Evolutionary conservation across 1,284 basidiomycete genomes (phyloP).

Genomic region (Trichosporon sp.): DNA sequence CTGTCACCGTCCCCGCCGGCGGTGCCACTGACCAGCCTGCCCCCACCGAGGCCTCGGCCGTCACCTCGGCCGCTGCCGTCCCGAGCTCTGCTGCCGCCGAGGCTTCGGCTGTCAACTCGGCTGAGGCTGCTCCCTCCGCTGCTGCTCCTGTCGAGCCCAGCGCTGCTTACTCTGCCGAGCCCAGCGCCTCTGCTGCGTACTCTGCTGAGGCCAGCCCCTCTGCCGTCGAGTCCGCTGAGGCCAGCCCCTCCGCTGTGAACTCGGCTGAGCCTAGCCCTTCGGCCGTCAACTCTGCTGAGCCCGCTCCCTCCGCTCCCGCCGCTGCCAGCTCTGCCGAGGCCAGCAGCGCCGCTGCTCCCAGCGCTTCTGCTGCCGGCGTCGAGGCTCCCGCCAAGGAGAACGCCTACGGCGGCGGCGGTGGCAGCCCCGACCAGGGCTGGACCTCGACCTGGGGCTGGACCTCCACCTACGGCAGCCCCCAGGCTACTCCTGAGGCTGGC

Average conservation of each 20-base stretch:
- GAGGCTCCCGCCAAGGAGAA: neutral
- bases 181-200: neutral
- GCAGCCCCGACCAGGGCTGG: neutral
- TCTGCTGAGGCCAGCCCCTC: neutral
- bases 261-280: neutral
- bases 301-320: neutral
- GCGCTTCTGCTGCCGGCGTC: neutral
- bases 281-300: neutral
- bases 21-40: neutral
- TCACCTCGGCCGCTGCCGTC: neutral
- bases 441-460: slow-evolving; percentile 1
- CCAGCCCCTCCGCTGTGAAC: neutral
- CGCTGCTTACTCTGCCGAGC: neutral
- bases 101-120: neutral
- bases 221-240: neutral
- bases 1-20: neutral
- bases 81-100: neutral
- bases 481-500: neutral
- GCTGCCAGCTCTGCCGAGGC: neutral
- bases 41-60: neutral
- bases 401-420: too few relatives aligned
- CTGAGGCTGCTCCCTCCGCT: neutral
- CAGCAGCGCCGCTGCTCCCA: neutral
- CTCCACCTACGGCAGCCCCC: neutral
- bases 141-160: neutral